Percentiles rank a stretch among this genome's conserved stretches.
Conservation (phyloP, 768 basidiomycete species). For the Rhizopogon roseolus region DNA sequence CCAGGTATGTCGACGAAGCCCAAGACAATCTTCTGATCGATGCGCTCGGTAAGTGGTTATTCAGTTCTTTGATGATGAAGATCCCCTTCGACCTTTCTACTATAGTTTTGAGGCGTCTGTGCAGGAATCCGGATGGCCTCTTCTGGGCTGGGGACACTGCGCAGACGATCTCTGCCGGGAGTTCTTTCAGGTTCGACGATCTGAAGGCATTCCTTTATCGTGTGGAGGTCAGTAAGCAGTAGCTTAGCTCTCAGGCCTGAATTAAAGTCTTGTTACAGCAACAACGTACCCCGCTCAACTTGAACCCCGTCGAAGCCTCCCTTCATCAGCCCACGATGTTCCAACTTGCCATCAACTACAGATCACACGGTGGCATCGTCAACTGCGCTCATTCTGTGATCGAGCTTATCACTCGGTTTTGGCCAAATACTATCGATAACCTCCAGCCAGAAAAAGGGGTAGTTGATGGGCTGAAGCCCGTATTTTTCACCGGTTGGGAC, state of each 20-base stretch:
- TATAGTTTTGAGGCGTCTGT: slow-evolving; percentile 59
- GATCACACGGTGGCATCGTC: slow-evolving; percentile 73
- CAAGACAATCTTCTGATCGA: slow-evolving; percentile 73
- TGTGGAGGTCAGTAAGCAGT: slow-evolving; percentile 42
- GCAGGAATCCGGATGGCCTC: slow-evolving; percentile 58
- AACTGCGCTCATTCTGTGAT: slow-evolving; percentile 63
- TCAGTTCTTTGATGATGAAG: background rate
- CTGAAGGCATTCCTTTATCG: slow-evolving; percentile 63
- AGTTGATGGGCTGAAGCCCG: slow-evolving; percentile 48
- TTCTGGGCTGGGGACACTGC: slow-evolving; percentile 83
- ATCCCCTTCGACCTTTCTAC: background rate
- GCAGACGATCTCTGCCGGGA: slow-evolving; percentile 71
- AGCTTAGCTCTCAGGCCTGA: background rate
- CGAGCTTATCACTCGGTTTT: slow-evolving; percentile 54
- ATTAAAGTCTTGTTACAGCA: slow-evolving; percentile 10
- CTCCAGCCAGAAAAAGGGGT: slow-evolving; percentile 53
- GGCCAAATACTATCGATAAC: slow-evolving; percentile 60
- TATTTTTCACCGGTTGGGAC: slow-evolving; percentile 51
- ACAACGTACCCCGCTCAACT: slow-evolving; percentile 10
- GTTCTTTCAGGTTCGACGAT: slow-evolving; percentile 68
- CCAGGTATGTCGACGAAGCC: slow-evolving; percentile 68
- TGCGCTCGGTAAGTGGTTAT: slow-evolving; percentile 39
- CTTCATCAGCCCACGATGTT: slow-evolving; percentile 36
- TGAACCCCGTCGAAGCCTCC: slow-evolving; percentile 8
- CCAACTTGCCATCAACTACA: slow-evolving; percentile 60